Conservation (phyloP, 129 eudicot species). For the Lonicera japonica region DNA sequence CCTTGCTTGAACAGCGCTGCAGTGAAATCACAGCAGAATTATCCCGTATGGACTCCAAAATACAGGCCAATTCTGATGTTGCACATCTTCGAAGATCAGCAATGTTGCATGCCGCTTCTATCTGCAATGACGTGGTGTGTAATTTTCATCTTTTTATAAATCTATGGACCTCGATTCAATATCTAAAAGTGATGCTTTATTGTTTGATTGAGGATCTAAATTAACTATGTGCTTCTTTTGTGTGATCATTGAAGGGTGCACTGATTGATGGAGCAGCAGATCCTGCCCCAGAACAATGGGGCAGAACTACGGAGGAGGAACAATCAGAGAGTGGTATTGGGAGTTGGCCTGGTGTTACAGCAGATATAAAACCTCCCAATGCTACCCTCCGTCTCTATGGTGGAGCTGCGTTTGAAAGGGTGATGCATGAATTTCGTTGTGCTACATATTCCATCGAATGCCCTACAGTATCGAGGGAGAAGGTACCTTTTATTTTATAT, state of each 20-base stretch:
- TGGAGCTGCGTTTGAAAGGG: conserved; percentile 98
- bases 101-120: conserved; percentile 74
- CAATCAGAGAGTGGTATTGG: conserved; percentile 77
- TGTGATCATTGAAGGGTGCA: conserved; percentile 44
- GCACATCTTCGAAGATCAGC: conserved; percentile 83
- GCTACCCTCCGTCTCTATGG: conserved; percentile 91
- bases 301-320: conserved; percentile 87
- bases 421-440: conserved; percentile 91
- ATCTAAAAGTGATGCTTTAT: no score
- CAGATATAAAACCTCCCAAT: conserved; percentile 73
- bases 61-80: conserved; percentile 83
- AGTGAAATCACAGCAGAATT: conserved; percentile 76
- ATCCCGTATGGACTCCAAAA: conserved; percentile 57
- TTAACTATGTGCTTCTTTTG: not conserved
- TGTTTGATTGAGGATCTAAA: not conserved
- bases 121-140: conserved; percentile 77
- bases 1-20: conserved; percentile 93
- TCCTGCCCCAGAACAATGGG: conserved; percentile 96
- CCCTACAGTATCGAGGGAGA: conserved; percentile 89
- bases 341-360: conserved; percentile 84
- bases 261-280: conserved; percentile 93
- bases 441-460: conserved; percentile 93
- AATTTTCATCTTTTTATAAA: not conserved
- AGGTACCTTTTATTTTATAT: conserved; percentile 29
- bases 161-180: not conserved